Conservation (phyloP, 2,329 filamentous ascomycete species). For the Curvularia spicifera region DNA sequence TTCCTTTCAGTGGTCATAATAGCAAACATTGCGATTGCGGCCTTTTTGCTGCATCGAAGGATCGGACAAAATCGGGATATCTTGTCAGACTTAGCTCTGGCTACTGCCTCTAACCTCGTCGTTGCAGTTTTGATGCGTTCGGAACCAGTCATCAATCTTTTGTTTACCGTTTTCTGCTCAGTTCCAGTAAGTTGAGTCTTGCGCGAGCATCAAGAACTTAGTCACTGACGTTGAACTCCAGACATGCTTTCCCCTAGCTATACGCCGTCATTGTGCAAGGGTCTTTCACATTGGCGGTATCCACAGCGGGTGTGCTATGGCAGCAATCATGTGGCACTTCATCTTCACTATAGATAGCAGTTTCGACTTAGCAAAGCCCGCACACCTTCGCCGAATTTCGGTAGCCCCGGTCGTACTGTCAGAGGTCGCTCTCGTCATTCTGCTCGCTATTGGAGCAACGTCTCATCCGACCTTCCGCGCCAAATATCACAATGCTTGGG, state of each 20-base stretch:
- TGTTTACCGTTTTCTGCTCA: conserved; percentile 46
- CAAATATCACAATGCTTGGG: conserved; percentile 45
- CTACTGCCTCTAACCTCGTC: conserved; percentile 46
- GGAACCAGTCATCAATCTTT: conserved; percentile 47
- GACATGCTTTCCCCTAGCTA: conserved; percentile 33
- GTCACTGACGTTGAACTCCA: background rate
- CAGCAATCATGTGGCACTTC: conserved; percentile 52
- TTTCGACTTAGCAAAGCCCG: conserved; percentile 37
- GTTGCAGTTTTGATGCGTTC: conserved; percentile 44
- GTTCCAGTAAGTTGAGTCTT: conserved; percentile 28
- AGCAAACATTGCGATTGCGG: conserved; percentile 34
- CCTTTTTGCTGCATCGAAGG: conserved; percentile 31
- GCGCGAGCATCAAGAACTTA: background rate
- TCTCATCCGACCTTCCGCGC: conserved; percentile 42
- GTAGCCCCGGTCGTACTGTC: conserved; percentile 36
- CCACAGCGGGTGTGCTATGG: conserved; percentile 47
- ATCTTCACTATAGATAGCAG: conserved; percentile 51
- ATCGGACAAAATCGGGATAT: conserved; percentile 29
- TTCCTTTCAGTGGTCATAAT: conserved; percentile 41
- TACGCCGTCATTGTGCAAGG: conserved; percentile 43
- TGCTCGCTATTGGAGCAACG: conserved; percentile 39
- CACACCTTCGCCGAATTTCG: conserved; percentile 23
- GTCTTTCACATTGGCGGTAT: conserved; percentile 49
- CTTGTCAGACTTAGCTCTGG: conserved; percentile 41
- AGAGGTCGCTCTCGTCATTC: conserved; percentile 36